phyloP scores from a whole-genome alignment of 2,329 filamentous ascomycete species.

The Fusarium sp. region DNA sequence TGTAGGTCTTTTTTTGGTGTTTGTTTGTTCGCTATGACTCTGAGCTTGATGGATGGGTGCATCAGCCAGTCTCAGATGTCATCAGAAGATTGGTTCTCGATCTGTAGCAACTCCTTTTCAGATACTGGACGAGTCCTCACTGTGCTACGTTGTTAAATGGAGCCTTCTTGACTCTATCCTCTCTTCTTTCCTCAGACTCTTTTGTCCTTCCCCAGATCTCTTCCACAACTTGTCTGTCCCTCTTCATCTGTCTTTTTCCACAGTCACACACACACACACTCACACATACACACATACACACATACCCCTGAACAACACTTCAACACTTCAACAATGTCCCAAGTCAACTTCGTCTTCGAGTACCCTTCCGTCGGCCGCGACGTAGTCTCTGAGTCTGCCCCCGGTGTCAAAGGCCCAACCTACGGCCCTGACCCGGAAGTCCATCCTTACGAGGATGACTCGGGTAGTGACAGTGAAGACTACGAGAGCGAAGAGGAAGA shows the following conservation, averaged over 20 bases:
- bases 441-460: neutral
- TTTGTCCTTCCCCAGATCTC: neutral
- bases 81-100: neutral
- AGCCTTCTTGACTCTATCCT: neutral
- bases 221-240: neutral
- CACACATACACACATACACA: neutral
- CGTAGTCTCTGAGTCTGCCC: constrained; percentile 7
- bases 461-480: neutral
- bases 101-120: neutral
- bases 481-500: neutral
- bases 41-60: neutral
- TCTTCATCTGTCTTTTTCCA: neutral
- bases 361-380: neutral
- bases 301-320: neutral
- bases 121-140: neutral
- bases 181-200: neutral
- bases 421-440: neutral
- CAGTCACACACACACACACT: neutral
- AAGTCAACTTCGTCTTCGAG: constrained; percentile 11
- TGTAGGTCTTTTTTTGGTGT: neutral
- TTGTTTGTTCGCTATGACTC: neutral
- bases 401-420: neutral
- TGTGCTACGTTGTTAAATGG: neutral
- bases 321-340: neutral
- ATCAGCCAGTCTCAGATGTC: neutral